These are phyloP conservation scores for Xylariales sp. DNA, from an alignment of 2,329 filamentous ascomycete species.

Conservation along the genomic window DNA sequence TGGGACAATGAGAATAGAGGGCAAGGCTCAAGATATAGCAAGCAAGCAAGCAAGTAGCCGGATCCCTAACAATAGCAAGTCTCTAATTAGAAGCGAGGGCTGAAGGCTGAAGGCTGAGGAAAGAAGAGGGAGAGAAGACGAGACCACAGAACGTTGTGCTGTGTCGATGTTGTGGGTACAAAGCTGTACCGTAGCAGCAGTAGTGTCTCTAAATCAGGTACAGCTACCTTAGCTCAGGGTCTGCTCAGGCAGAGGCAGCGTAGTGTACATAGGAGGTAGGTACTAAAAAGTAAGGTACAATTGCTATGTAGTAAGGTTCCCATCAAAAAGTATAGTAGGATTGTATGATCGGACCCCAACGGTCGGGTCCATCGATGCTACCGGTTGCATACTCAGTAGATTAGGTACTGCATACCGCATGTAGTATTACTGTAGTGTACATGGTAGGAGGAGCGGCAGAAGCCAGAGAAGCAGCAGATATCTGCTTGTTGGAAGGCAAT, in stretches of 20 bases:
- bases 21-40: slow-evolving; percentile 2
- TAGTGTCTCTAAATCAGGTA: too few species aligned
- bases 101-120: neutral
- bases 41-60: neutral
- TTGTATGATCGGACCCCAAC: slow-evolving; percentile 29
- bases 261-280: neutral
- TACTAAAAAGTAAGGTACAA: too few species aligned
- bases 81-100: neutral
- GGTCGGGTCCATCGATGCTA: slow-evolving; percentile 25
- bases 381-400: slow-evolving; percentile 12
- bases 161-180: slow-evolving; percentile 13
- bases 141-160: slow-evolving; percentile 3
- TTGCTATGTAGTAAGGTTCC: too few species aligned
- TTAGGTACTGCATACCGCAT: neutral
- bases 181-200: too few species aligned
- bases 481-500: neutral
- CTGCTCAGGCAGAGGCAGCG: too few species aligned
- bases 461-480: too few species aligned
- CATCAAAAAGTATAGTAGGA: too few species aligned
- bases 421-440: neutral
- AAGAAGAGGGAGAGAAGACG: neutral
- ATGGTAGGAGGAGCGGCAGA: neutral
- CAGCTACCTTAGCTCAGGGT: too few species aligned
- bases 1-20: slow-evolving; percentile 15
- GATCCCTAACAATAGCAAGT: slow-evolving; percentile 21